Percentiles rank a stretch among this genome's conserved stretches.
Conservation (phyloP, 2,329 filamentous ascomycete genomes). For the Fusarium sambucinum region DNA sequence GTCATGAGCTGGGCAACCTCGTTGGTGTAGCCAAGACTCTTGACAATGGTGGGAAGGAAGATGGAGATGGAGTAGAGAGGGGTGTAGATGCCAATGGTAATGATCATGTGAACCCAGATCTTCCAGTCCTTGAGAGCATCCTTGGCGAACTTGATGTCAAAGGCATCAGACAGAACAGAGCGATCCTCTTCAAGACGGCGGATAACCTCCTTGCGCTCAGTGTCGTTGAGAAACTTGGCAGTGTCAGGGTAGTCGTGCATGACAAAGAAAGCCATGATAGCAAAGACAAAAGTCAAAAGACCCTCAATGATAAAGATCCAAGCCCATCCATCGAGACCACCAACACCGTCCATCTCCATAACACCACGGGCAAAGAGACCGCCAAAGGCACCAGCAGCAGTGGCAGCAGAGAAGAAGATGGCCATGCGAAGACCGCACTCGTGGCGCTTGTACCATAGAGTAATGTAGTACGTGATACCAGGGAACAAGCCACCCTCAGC, state of each 20-base stretch:
- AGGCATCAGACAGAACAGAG: constrained; percentile 65
- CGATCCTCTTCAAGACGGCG: constrained; percentile 58
- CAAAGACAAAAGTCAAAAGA: constrained; percentile 60
- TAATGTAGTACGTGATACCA: constrained; percentile 70
- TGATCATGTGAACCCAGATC: constrained; percentile 67
- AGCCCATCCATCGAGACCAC: constrained; percentile 72
- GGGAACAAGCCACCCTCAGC: constrained; percentile 71
- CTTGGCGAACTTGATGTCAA: constrained; percentile 66
- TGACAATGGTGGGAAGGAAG: constrained; percentile 55
- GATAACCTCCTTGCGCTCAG: constrained; percentile 59
- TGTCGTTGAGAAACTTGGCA: constrained; percentile 61
- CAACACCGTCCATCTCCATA: constrained; percentile 66
- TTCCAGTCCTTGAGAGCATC: constrained; percentile 71
- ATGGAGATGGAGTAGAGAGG: constrained; percentile 56
- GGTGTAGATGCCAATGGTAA: constrained; percentile 69
- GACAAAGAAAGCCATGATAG: constrained; percentile 60
- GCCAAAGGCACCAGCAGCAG: constrained; percentile 71
- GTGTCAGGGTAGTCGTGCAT: constrained; percentile 71
- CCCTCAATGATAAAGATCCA: constrained; percentile 85
- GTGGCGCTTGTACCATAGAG: constrained; percentile 69
- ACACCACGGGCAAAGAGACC: constrained; percentile 71
- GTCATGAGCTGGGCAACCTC: constrained; percentile 55
- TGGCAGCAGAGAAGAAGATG: constrained; percentile 69
- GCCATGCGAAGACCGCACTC: constrained; percentile 73
- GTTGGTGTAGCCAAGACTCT: constrained; percentile 54